These are phyloP conservation scores for Lasiodiplodia hormozganensis DNA, from an alignment of 2,329 filamentous ascomycete genomes.

Conservation along the genomic window DNA sequence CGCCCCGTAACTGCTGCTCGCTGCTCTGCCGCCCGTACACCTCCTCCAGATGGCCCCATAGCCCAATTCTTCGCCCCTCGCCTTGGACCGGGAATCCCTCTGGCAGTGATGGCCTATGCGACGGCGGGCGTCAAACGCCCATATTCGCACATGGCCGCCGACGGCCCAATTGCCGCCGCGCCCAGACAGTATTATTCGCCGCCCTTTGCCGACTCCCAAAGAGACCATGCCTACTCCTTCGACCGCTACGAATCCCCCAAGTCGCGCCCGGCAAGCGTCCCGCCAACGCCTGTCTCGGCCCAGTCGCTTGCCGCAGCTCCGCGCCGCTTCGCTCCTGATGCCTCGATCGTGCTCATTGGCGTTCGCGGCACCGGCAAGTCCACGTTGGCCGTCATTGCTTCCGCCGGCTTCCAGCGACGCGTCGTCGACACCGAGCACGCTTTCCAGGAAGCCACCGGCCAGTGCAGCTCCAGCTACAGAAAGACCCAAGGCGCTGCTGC, in stretches of 20 bases:
- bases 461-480: slow-evolving; percentile 68
- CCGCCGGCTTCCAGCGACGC: slow-evolving; percentile 71
- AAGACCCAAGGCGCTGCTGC: slow-evolving; percentile 66
- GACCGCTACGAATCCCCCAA: slow-evolving; percentile 9
- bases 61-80: neutral
- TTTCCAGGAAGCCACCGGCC: slow-evolving; percentile 70
- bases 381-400: slow-evolving; percentile 76
- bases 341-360: slow-evolving; percentile 75
- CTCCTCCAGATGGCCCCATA: slow-evolving; percentile 7
- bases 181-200: slow-evolving; percentile 11
- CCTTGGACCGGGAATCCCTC: neutral
- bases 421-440: slow-evolving; percentile 73
- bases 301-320: slow-evolving; percentile 31
- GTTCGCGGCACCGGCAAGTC: slow-evolving; percentile 78
- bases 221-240: neutral
- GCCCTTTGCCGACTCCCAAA: neutral
- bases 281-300: slow-evolving; percentile 4
- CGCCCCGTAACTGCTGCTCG: neutral
- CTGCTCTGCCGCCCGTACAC: neutral
- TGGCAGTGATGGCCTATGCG: slow-evolving; percentile 38
- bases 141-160: slow-evolving; percentile 20
- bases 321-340: slow-evolving; percentile 63
- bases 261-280: slow-evolving; percentile 15
- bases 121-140: slow-evolving; percentile 38
- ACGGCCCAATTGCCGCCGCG: slow-evolving; percentile 10